A percentile compares a stretch with the other conserved stretches of the same genome.
These are phyloP conservation scores for Magnaporthiopsis incrustans DNA, from an alignment of 2,329 filamentous ascomycete genomes.

Conservation along the genomic window DNA sequence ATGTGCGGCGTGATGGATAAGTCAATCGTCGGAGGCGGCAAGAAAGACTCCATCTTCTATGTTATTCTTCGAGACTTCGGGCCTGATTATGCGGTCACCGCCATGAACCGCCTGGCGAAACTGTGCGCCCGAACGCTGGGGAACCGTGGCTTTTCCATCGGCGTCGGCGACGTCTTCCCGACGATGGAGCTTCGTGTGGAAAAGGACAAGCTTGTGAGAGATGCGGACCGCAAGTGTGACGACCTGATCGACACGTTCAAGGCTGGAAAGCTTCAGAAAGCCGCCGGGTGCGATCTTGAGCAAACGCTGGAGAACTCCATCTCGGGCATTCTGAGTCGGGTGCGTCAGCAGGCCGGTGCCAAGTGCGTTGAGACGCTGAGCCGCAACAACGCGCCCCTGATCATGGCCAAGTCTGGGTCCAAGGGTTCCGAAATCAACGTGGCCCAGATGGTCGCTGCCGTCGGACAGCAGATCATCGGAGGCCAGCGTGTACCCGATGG, in stretches of 20 bases:
- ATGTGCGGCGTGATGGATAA: constrained; percentile 99
- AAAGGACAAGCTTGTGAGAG: constrained; percentile 69
- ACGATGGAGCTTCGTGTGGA: constrained; percentile 59
- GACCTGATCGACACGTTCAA: constrained; percentile 77
- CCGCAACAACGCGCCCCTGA: constrained; percentile 82
- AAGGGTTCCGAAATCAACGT: constrained; percentile 98
- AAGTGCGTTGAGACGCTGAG: constrained; percentile 87
- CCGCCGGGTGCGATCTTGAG: constrained; percentile 83
- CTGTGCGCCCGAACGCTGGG: constrained; percentile 82
- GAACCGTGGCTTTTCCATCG: constrained; percentile 91
- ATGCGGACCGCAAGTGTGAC: constrained; percentile 74
- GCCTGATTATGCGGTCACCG: constrained; percentile 75
- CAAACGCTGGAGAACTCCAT: constrained; percentile 86
- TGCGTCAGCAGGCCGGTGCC: constrained; percentile 83
- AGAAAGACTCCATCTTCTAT: constrained; percentile 97
- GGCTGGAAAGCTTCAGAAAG: constrained; percentile 72
- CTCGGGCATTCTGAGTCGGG: constrained; percentile 84
- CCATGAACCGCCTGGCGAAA: constrained; percentile 91
- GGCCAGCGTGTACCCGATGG: constrained; percentile 88
- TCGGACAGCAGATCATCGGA: constrained; percentile 96
- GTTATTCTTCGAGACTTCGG: constrained; percentile 94
- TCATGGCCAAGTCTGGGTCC: constrained; percentile 96
- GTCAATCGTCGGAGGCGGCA: constrained; percentile 89
- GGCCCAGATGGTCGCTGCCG: constrained; percentile 95
- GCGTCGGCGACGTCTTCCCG: constrained; percentile 89